Conservation (phyloP, 495 filamentous ascomycete genomes). For the Penicillium desertorum region DNA sequence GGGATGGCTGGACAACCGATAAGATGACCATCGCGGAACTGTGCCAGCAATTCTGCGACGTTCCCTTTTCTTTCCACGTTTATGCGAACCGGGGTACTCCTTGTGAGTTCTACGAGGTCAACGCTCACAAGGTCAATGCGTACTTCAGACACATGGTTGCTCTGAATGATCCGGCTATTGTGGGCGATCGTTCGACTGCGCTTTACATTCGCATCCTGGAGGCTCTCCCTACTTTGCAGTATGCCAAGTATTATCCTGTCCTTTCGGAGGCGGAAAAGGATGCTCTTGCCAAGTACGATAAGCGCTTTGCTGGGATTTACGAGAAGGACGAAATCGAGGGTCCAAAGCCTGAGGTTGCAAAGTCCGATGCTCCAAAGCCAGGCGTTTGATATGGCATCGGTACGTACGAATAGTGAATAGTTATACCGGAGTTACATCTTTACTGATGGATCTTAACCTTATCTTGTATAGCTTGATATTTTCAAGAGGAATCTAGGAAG, state of each 20-base stretch:
- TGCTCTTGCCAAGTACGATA: not conserved
- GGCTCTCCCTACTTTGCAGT: not conserved
- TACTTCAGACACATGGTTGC: not conserved
- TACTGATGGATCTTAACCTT: not conserved
- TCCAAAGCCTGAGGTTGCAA: not conserved
- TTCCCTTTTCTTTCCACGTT: not conserved
- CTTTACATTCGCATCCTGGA: conserved; percentile 7
- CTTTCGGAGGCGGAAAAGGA: not conserved
- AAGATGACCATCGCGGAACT: not conserved
- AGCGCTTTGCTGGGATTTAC: not conserved
- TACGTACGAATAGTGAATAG: not conserved
- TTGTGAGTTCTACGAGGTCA: conserved; percentile 4
- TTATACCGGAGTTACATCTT: not conserved
- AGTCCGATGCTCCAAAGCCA: not conserved
- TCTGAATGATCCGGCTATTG: not conserved
- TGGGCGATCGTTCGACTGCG: not conserved
- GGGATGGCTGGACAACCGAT: conserved; percentile 11
- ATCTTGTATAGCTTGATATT: not conserved
- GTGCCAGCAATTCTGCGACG: not conserved
- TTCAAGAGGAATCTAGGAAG: not conserved
- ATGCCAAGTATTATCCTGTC: not conserved
- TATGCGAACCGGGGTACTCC: conserved; percentile 6
- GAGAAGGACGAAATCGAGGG: not conserved
- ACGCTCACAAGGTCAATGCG: conserved; percentile 3
- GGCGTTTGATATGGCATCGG: not conserved